Evolutionary conservation across 495 filamentous ascomycete species (phyloP), one percentile per base, ranked within the genome.

Genomic region (Venustampulla echinocandica): DNA sequence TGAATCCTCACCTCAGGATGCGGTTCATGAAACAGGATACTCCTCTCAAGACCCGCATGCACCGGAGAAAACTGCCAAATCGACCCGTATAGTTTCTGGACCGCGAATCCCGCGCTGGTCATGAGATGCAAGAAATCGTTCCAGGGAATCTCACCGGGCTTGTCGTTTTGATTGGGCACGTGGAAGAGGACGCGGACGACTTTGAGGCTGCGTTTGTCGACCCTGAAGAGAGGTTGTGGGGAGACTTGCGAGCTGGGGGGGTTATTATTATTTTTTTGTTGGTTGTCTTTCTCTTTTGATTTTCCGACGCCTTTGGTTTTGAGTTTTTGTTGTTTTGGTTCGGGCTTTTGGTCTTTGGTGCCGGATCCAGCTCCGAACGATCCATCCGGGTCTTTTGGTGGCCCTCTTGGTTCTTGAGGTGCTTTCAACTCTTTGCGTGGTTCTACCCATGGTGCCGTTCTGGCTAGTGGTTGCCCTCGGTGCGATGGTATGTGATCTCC

Each of bases 1-100:
- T 63, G 60, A 14, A 78, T 64, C 58, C 74, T 77, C 2, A 57
- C 55, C 6, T 49, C 50, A 7, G 65, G 68, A 59, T 73, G 67
- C 24, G 73, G 72, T 50, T 77, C 72, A 44, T 75, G 71, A 33
- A 75, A 71, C 39, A 68, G 71, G 25, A 76, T 71, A 15, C 63
- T 67, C 0, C 68, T 40, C 44, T 63, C 49, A 10, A 63, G 57
- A 45, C 70, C 65, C 15, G 61, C 47, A 9, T 32, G 58, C 13
- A 47, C 53, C 6, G 70, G 64, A 20, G 45, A 43, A 49, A 76
- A 75, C 14, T 70, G 63, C 74, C 73, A 77, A 5, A 69, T 66
- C 5, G 66, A 72, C 2, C 74, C 73, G 43, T 75, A 69, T 1
- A 75, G 62, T 47, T 76, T 75, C 59, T 68, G 44, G 0, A 60